Percentiles rank a stretch among this genome's conserved stretches.
Conservation (phyloP, 257 asterid genomes). For the Penstemon newberryi region DNA sequence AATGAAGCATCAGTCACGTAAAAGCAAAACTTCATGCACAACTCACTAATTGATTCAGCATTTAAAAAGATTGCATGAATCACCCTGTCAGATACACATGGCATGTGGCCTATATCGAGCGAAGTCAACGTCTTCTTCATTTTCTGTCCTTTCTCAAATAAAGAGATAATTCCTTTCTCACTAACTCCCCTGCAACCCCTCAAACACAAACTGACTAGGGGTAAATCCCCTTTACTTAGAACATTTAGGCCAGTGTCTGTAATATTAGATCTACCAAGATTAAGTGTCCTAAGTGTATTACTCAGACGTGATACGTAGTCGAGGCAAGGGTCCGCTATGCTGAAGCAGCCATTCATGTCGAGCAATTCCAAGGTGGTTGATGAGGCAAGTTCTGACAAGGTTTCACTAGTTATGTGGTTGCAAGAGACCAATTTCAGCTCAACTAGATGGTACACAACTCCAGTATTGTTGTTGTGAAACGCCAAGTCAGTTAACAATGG, state of each 20-base stretch:
- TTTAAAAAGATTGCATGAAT: conserved; percentile 47
- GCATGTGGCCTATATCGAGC: conserved; percentile 68
- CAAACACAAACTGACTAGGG: conserved; percentile 47
- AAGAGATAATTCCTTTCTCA: conserved; percentile 55
- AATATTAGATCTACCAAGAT: conserved; percentile 73
- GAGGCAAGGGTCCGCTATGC: conserved; percentile 65
- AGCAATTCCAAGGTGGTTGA: conserved; percentile 57
- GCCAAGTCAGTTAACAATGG: conserved; percentile 65
- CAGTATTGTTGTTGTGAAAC: conserved; percentile 43
- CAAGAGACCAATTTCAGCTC: conserved; percentile 67
- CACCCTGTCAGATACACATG: conserved; percentile 69
- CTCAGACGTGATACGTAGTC: conserved; percentile 43
- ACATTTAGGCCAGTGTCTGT: conserved; percentile 61
- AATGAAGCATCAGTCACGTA: conserved; percentile 57
- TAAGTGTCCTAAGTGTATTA: conserved; percentile 50
- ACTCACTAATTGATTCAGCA: conserved; percentile 53
- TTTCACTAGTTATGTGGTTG: conserved; percentile 69
- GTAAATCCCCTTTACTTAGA: conserved; percentile 53
- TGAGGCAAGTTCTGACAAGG: conserved; percentile 48
- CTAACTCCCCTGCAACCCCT: conserved; percentile 70
- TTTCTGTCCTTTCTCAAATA: conserved; percentile 42
- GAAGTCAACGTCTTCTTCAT: conserved; percentile 44
- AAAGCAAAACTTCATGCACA: conserved; percentile 65
- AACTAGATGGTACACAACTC: conserved; percentile 45
- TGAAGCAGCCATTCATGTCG: conserved; percentile 63